Conservation (phyloP, 2,329 filamentous ascomycete genomes). For the Blumeriella jaapii region DNA sequence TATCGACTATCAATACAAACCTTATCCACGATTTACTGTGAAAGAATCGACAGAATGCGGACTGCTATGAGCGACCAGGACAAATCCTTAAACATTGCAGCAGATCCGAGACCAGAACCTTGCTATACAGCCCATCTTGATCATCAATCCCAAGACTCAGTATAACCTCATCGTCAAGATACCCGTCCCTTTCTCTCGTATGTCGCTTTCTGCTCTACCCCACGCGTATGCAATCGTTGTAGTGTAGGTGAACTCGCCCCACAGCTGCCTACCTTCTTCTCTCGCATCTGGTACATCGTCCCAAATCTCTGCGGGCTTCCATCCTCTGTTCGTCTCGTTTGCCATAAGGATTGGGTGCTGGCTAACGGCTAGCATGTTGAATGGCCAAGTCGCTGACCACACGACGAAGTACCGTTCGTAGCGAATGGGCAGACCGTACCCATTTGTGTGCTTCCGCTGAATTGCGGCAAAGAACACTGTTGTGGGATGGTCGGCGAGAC, state of each 20-base stretch:
- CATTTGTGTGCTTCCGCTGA: constrained; percentile 30
- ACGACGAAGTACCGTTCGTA: constrained; percentile 31
- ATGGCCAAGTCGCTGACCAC: constrained; percentile 28
- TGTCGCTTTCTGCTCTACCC: constrained; percentile 24
- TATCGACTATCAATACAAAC: too few relatives aligned
- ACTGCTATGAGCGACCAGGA: constrained; percentile 41
- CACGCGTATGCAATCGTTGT: constrained; percentile 30
- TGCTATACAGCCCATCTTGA: constrained; percentile 27
- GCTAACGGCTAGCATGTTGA: constrained; percentile 28
- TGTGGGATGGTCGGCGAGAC: constrained; percentile 16
- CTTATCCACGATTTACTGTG: too few relatives aligned
- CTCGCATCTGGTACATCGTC: constrained; percentile 19
- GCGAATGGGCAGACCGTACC: constrained; percentile 26
- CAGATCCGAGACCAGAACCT: constrained; percentile 25
- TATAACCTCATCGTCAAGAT: constrained; percentile 30
- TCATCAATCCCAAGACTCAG: constrained; percentile 31
- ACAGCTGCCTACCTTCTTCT: constrained; percentile 12
- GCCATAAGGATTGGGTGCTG: constrained; percentile 27
- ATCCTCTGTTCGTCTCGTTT: constrained; percentile 29
- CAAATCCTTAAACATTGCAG: constrained; percentile 29
- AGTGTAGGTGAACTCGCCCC: constrained; percentile 30
- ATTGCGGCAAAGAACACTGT: constrained; percentile 28
- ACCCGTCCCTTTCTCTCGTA: constrained; percentile 28
- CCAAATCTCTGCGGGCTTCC: constrained; percentile 28
- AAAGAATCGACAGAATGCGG: too few relatives aligned